Percentiles rank a stretch among this genome's conserved stretches.
phyloP scores from a whole-genome alignment of 176 grass and related monocot genomes.

The Poa pratensis region DNA sequence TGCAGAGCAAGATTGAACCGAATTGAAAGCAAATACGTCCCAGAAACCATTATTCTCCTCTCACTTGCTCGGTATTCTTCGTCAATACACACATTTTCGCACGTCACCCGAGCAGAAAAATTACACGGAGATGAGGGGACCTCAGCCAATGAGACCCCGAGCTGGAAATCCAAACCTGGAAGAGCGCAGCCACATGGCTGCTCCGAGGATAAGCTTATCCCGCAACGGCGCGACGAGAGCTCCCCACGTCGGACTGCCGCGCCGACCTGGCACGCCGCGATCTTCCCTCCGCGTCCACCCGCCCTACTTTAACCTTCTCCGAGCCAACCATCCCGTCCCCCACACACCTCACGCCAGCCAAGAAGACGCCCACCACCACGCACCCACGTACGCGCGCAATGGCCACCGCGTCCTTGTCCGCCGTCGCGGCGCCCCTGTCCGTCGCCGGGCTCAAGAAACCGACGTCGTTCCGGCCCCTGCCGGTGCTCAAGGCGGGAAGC shows the following conservation, averaged over 20 bases:
- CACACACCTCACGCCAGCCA: background rate
- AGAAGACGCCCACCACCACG: background rate
- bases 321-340: conserved; percentile 32
- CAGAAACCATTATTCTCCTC: background rate
- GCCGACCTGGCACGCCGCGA: conserved; percentile 44
- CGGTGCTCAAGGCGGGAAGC: background rate
- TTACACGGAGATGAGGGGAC: background rate
- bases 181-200: conserved; percentile 7
- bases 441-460: conserved; percentile 42
- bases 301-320: conserved; percentile 56
- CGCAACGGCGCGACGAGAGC: conserved; percentile 39
- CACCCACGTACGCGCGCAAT: conserved; percentile 15
- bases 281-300: conserved; percentile 21
- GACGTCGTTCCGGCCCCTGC: conserved; percentile 24
- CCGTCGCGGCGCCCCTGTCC: conserved; percentile 45
- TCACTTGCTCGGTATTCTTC: background rate
- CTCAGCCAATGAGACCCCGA: background rate
- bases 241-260: conserved; percentile 45
- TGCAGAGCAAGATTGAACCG: background rate
- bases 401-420: conserved; percentile 49
- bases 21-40: background rate
- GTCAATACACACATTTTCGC: background rate
- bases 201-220: conserved; percentile 57
- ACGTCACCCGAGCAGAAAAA: background rate
- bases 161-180: conserved; percentile 32